A percentile compares a stretch with the other conserved stretches of the same genome.
These are phyloP conservation scores for Triticum aestivum DNA, from an alignment of 176 grass and related monocot species.

Conservation along the genomic window DNA sequence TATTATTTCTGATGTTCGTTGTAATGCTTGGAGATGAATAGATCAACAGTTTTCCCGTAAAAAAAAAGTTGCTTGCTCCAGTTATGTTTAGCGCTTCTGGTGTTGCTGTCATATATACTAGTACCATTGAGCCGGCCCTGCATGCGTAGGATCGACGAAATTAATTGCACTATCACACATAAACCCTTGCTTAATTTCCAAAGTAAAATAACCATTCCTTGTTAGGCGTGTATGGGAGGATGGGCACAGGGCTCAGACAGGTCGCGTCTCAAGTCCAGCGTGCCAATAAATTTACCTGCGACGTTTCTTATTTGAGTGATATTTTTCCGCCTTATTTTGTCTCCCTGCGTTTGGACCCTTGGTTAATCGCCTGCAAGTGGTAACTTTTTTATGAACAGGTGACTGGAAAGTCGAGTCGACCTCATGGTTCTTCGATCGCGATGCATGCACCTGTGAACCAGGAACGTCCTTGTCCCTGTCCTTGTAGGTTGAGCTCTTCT, in stretches of 20 bases:
- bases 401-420: slow-evolving; percentile 3
- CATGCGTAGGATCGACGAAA: background rate
- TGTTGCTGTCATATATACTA: slow-evolving; percentile 2
- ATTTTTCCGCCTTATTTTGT: background rate
- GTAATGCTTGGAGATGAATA: too few relatives aligned
- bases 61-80: background rate
- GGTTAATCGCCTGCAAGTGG: background rate
- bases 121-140: background rate
- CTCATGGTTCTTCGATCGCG: background rate
- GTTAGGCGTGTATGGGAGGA: background rate
- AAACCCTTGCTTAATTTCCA: background rate
- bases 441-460: background rate
- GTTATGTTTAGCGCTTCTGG: background rate
- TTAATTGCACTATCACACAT: background rate
- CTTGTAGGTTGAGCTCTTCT: background rate
- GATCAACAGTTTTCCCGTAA: too few relatives aligned
- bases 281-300: background rate
- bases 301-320: background rate
- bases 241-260: background rate
- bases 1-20: too few relatives aligned
- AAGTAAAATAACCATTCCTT: background rate
- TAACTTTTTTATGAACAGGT: background rate
- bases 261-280: background rate
- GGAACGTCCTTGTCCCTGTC: background rate
- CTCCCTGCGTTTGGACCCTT: background rate